Evolutionary conservation across 2,329 filamentous ascomycete genomes (phyloP).

Genomic region (Fonsecaea multimorphosa): DNA sequence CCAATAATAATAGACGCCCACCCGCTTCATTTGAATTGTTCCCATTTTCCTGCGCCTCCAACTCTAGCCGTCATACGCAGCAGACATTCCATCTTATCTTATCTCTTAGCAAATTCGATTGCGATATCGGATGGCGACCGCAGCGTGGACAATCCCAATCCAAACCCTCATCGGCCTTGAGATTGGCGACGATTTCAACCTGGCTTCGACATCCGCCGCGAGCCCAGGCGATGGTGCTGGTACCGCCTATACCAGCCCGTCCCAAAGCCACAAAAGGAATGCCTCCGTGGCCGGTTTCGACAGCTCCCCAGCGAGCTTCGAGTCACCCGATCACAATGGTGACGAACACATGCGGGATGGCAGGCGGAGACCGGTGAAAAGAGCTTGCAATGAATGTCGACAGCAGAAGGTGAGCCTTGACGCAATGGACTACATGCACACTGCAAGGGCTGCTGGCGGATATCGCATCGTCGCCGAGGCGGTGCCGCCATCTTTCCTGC

Average conservation of each 20-base stretch:
- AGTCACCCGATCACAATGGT: constrained; percentile 45
- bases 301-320: constrained; percentile 54
- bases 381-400: constrained; percentile 72
- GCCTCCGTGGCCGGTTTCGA: constrained; percentile 52
- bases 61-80: constrained; percentile 1
- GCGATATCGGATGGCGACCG: constrained; percentile 33
- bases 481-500: background rate
- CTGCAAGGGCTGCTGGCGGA: background rate
- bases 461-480: background rate
- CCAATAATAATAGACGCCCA: constrained; percentile 1
- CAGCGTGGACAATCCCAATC: constrained; percentile 24
- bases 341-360: constrained; percentile 49
- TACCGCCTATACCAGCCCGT: constrained; percentile 37
- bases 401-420: constrained; percentile 67
- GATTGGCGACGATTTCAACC: constrained; percentile 31
- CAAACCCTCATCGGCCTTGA: constrained; percentile 27
- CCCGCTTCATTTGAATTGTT: background rate
- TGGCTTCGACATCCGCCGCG: constrained; percentile 35
- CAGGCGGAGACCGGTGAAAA: constrained; percentile 60
- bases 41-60: background rate
- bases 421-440: background rate
- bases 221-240: constrained; percentile 37
- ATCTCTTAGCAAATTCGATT: constrained; percentile 27
- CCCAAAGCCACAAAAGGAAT: constrained; percentile 50
- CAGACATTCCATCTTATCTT: constrained; percentile 32